These are phyloP conservation scores for Gynostemma pentaphyllum DNA, from an alignment of 306 rosid species.

Conservation along the genomic window DNA sequence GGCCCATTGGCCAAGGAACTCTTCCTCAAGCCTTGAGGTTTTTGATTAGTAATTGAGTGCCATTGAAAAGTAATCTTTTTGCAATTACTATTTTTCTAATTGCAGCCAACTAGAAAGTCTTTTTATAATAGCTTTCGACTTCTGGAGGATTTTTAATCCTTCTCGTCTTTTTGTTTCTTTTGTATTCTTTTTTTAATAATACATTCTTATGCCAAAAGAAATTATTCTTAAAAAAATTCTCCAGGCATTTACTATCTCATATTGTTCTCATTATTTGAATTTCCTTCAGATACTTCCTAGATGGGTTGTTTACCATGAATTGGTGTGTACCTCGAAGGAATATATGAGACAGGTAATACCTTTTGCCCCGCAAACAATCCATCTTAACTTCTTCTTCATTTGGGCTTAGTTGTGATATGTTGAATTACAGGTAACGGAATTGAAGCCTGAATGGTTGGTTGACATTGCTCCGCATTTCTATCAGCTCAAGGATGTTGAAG, in stretches of 20 bases:
- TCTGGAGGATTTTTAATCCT: no score
- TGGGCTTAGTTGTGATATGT: conserved; percentile 10
- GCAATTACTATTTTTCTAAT: no score
- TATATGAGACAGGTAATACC: conserved; percentile 81
- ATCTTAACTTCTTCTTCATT: background rate
- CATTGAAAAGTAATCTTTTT: no score
- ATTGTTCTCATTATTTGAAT: background rate
- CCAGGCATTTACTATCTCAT: background rate
- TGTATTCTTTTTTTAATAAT: background rate
- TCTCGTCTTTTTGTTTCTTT: background rate
- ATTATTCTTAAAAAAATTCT: no score
- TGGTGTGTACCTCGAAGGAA: conserved; percentile 88
- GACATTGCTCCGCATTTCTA: conserved; percentile 96
- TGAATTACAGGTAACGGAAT: conserved; percentile 55
- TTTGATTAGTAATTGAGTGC: background rate
- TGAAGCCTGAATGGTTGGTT: conserved; percentile 87
- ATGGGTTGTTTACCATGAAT: conserved; percentile 87
- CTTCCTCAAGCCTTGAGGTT: no score
- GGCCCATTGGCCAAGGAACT: no score
- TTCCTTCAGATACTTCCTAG: conserved; percentile 62
- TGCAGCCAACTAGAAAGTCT: no score
- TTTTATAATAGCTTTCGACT: no score
- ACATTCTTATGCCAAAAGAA: background rate
- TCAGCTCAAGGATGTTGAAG: conserved; percentile 92
- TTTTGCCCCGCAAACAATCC: background rate